Percentiles rank a stretch among this genome's conserved stretches.
Conservation (phyloP, 495 filamentous ascomycete genomes). For the Talaromyces liani region DNA sequence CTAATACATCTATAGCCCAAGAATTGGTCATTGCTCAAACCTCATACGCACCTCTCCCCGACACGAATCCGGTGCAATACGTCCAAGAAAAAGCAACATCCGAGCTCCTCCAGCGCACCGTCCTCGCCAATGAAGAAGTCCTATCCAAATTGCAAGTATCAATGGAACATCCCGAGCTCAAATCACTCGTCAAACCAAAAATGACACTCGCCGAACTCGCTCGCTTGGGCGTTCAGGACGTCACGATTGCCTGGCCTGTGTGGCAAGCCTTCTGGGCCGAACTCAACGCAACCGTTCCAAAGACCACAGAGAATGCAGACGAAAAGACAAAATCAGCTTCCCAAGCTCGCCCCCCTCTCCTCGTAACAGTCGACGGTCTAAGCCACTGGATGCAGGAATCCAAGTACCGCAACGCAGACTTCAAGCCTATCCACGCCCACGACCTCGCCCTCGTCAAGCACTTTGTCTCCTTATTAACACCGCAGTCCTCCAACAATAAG, state of each 20-base stretch:
- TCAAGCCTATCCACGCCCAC: slow-evolving; percentile 75
- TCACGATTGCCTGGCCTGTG: slow-evolving; percentile 68
- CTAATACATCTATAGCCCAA: slow-evolving; percentile 47
- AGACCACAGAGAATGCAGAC: slow-evolving; percentile 14
- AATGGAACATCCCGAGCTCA: slow-evolving; percentile 49
- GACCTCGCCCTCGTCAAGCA: slow-evolving; percentile 70
- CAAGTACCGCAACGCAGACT: slow-evolving; percentile 60
- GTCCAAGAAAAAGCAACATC: slow-evolving; percentile 70
- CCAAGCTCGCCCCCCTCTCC: slow-evolving; percentile 61
- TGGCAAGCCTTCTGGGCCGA: slow-evolving; percentile 80
- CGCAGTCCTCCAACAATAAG: slow-evolving; percentile 6
- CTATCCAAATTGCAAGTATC: slow-evolving; percentile 52
- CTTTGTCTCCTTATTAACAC: slow-evolving; percentile 60
- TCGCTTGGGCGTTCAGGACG: slow-evolving; percentile 63
- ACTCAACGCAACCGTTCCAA: slow-evolving; percentile 52
- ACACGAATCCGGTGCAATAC: slow-evolving; percentile 53
- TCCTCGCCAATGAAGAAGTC: slow-evolving; percentile 62
- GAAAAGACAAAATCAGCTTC: slow-evolving; percentile 22
- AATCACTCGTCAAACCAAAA: slow-evolving; percentile 47
- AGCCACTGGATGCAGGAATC: slow-evolving; percentile 71
- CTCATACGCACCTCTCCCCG: slow-evolving; percentile 65
- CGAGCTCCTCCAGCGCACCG: slow-evolving; percentile 60
- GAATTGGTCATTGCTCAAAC: slow-evolving; percentile 74
- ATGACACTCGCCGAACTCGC: slow-evolving; percentile 61
- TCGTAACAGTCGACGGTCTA: slow-evolving; percentile 73